Base-by-base conservation (phyloP, 23 red algal genomes). In the Chondrus crispus region DNA sequence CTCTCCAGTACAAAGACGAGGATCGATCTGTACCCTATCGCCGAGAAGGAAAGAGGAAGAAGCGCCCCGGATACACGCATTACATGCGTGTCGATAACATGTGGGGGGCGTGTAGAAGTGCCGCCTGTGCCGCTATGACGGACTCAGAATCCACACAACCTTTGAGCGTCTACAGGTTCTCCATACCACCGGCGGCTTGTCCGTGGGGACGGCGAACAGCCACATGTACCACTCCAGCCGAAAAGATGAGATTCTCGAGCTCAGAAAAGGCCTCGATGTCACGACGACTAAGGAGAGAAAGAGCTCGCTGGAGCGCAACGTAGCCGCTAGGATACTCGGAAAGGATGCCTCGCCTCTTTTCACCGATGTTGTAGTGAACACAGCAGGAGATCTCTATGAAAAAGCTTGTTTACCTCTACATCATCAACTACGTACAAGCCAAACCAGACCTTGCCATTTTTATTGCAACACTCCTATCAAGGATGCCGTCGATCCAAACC, bases 401-500 rank as follows among this genome's bases (percentile, higher is more conserved):
- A 64, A 98, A 98, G 82, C 84, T 98, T 53, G 90, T 96, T 46
- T 98, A 98, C 84, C 70, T 98, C 68, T 98, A 98, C 68, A 76
- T 98, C 55, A 93, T 94, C 35, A 87, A 94, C 51, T 98, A 98
- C 76, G 93, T 94, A 3, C 86, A 94, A 29, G 71, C 82, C 3
- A 93, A 98, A 22, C 90, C 93, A 28, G 93, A 96, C 33, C 85
- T 98, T 57, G 88, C 93, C 10, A 96, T 98, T 85, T 80, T 98
- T 43, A 92, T 92, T 53, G 84, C 4, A 98, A 98, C 86, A 96
- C 90, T 2, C 96, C 96, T 77, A 92, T 96, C 66, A 95, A 96
- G 80, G 97, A 98, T 62, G 94, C 91, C 16, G 47, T 40, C 42
- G 90, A 96, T 60, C 90, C 90, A 37, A 94, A 98, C 81, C 97